Conservation (phyloP, 176 grass and related monocot species). For the Tillandsia leiboldiana region DNA sequence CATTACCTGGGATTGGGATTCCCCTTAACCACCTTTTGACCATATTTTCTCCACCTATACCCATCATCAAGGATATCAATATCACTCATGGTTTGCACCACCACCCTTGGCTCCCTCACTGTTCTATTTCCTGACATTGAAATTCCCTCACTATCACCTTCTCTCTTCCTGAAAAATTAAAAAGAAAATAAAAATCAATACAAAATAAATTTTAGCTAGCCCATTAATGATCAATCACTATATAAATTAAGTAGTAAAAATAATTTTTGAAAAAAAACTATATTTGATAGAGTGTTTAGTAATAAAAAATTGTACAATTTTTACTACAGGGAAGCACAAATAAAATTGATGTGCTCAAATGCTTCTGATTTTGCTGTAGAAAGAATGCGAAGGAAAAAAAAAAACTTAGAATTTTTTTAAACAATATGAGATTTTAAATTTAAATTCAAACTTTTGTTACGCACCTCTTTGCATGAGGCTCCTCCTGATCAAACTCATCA, state of each 20-base stretch:
- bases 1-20: slow-evolving; percentile 33
- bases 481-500: slow-evolving; percentile 26
- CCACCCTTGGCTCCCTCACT: slow-evolving; percentile 32
- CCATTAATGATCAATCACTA: too few species aligned
- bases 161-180: slow-evolving; percentile 24
- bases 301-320: too few species aligned
- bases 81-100: slow-evolving; percentile 33
- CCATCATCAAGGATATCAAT: slow-evolving; percentile 40
- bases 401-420: too few species aligned
- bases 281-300: too few species aligned
- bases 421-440: too few species aligned
- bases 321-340: too few species aligned
- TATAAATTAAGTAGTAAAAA: too few species aligned
- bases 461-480: slow-evolving; percentile 32
- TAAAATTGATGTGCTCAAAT: too few species aligned
- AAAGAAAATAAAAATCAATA: neutral
- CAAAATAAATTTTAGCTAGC: too few species aligned
- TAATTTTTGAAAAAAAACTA: neutral
- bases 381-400: too few species aligned
- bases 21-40: slow-evolving; percentile 38
- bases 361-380: too few species aligned
- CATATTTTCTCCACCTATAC: slow-evolving; percentile 33
- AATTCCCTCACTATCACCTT: slow-evolving; percentile 28
- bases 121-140: slow-evolving; percentile 17
- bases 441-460: neutral